Conservation (phyloP, 495 filamentous ascomycete genomes). For the Emericellopsis terricola region DNA sequence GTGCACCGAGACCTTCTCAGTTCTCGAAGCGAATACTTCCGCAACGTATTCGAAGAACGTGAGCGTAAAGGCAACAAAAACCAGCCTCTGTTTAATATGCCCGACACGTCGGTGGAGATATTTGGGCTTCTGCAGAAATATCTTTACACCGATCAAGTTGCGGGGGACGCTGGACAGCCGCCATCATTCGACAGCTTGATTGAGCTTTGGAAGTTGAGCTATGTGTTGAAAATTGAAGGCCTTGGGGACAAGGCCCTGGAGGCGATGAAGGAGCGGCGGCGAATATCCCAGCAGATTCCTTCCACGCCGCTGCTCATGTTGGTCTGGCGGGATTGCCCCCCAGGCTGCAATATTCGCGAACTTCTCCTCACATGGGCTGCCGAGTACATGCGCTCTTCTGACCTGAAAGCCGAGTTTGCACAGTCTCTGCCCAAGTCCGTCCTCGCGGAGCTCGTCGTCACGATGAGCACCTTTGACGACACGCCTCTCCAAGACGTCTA, state of each 20-base stretch:
- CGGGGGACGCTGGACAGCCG: constrained; percentile 15
- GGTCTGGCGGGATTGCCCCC: constrained; percentile 35
- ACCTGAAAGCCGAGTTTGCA: constrained; percentile 28
- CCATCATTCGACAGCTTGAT: constrained; percentile 31
- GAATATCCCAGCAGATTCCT: constrained; percentile 27
- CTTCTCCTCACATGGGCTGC: constrained; percentile 36
- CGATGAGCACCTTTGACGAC: constrained; percentile 29
- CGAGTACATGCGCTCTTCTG: constrained; percentile 34
- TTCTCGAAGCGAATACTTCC: constrained; percentile 28
- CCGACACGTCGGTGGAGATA: constrained; percentile 21
- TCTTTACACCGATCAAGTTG: constrained; percentile 29
- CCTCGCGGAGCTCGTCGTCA: constrained; percentile 33
- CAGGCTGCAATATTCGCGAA: constrained; percentile 32
- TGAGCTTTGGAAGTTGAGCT: constrained; percentile 31
- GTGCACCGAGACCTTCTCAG: constrained; percentile 36
- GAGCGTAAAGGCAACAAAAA: constrained; percentile 9
- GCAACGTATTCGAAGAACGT: constrained; percentile 19
- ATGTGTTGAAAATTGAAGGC: constrained; percentile 29
- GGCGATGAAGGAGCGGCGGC: constrained; percentile 31
- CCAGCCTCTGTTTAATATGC: constrained; percentile 28
- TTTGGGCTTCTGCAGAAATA: constrained; percentile 34
- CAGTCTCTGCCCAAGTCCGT: constrained; percentile 35
- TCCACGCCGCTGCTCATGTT: constrained; percentile 32
- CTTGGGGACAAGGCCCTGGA: constrained; percentile 30
- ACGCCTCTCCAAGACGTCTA: constrained; percentile 7